Base-by-base conservation (phyloP, 305 asterid species). In the Solanum aculeatissimum region DNA sequence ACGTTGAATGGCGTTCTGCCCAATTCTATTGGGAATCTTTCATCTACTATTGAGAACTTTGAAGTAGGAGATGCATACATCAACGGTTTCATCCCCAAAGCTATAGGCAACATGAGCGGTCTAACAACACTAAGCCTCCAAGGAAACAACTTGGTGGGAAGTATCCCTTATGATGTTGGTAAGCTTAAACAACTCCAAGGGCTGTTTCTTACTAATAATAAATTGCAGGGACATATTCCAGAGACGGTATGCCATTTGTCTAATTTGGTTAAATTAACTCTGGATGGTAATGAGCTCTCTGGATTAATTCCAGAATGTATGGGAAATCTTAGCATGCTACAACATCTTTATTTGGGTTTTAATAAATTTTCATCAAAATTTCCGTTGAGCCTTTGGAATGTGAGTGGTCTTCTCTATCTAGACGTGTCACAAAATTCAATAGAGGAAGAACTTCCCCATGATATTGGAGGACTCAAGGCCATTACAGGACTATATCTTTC, bases 101-200 rank as follows among this genome's bases (percentile, higher is more conserved):
- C 29, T n/a, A 57, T n/a, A 57, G 7, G 14, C 1, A 57, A 57
- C 65, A 57, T 57, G 25, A 57, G 29, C 29, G 65, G 29, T 3
- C 65, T 57, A 0, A n/a, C 0, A 1, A 4, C 12, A 6, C 63
- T 57, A n/a, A 1, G 0, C 27, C 3, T 57, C 3, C 1, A n/a
- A 57, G 27, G 13, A 2, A 57, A 57, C 63, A n/a, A n/a, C 14
- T 57, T 57, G 63, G 9, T 14, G 0, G 63, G 63, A 8, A 57
- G 11, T 57, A 57, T 57, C n/a, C 63, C 63, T 57, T 23, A 2
- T n/a, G 63, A 57, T 2, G 1, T 57, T 57, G 38, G 38, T 35
- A 35, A 35, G 5, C 38, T 35, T 35, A 35, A 35, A 35, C 38
- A 35, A 35, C 38, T 58, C 15, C 32, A 58, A 21, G 66, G 66